Percentiles rank a stretch among this genome's conserved stretches.
These are phyloP conservation scores for Aspergillus carbonarius DNA, from an alignment of 2,329 filamentous ascomycete species.

Conservation along the genomic window DNA sequence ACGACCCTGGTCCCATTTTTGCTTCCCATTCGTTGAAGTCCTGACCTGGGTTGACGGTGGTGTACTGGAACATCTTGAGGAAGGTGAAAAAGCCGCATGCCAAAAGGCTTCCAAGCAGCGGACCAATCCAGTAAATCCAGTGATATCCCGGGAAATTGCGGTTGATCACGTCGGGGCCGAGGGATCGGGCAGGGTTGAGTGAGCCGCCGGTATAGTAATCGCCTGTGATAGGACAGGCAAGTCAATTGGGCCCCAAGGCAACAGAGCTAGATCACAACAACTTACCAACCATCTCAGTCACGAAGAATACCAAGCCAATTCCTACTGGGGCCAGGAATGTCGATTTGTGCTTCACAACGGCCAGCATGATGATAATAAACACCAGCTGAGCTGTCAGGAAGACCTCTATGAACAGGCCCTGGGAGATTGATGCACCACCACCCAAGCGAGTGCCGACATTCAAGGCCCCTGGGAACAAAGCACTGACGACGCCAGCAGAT, in stretches of 20 bases:
- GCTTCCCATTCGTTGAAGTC: slow-evolving; percentile 52
- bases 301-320: slow-evolving; percentile 70
- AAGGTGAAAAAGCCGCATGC: slow-evolving; percentile 52
- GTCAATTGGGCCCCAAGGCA: neutral
- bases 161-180: slow-evolving; percentile 49
- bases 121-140: slow-evolving; percentile 54
- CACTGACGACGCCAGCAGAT: slow-evolving; percentile 58
- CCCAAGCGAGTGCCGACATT: slow-evolving; percentile 58
- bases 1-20: slow-evolving; percentile 20
- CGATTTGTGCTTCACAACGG: slow-evolving; percentile 70
- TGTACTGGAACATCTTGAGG: slow-evolving; percentile 46
- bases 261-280: neutral
- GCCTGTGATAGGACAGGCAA: slow-evolving; percentile 25
- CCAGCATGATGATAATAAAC: slow-evolving; percentile 67
- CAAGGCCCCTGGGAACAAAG: slow-evolving; percentile 58
- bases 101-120: slow-evolving; percentile 46
- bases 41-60: slow-evolving; percentile 51
- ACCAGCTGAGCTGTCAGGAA: slow-evolving; percentile 65
- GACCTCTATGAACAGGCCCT: slow-evolving; percentile 67
- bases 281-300: slow-evolving; percentile 53
- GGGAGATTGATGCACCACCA: slow-evolving; percentile 51
- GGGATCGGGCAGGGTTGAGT: slow-evolving; percentile 50
- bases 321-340: slow-evolving; percentile 71
- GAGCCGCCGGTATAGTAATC: slow-evolving; percentile 51
- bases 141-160: slow-evolving; percentile 48